Base-by-base conservation (phyloP, 192 early-diverging fungal genomes). In the Pilobolus umbonatus region DNA sequence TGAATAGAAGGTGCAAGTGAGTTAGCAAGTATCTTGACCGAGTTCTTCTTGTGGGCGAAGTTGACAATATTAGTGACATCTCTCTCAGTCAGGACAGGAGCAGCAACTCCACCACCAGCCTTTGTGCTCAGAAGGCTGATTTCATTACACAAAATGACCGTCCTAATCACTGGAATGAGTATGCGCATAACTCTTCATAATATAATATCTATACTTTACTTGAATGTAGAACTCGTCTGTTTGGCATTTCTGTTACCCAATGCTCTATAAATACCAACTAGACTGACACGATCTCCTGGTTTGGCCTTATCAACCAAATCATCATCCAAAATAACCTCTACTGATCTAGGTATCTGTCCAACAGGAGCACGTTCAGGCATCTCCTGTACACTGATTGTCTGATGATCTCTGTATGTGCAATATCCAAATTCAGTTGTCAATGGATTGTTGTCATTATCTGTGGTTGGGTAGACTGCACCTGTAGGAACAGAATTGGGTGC, bases 281-380 rank as follows among this genome's bases (percentile, higher is more conserved):
- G 78, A 61, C 84, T 85, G 26, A 99, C 88, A 45, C 97, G 84
- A 70, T 99, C 97, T 29, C 97, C 97, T 3, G 97, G 95, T 75
- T 99, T 99, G 26, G 91, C 90, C 24, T 75, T 74, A 68, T 99
- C 97, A 0, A 95, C 97, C 34, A 99, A 75, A 71, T 99, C 97
- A 68, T 94, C 94, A 64, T 98, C 94, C 56, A 98, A 73, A 45
- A 98, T 83, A 11, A 99, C 82, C 71, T 99, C 97, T 49, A 98
- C 77, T 12, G 93, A 93, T 3, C 94, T 84, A 29, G 94, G 93
- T 60, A 99, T 75, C 71, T 92, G 87, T 19, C 97, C 95, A 5
- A 93, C 87, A 14, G 94, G 94, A 7, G 95, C 89, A 19, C 95
- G 84, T 71, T 99, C 97, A 0, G 97, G 97, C 95, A 99, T 99